Percentiles rank a stretch among this genome's conserved stretches.
Evolutionary conservation across 495 filamentous ascomycete species (phyloP).

Genomic region (Penicillium ucsense): DNA sequence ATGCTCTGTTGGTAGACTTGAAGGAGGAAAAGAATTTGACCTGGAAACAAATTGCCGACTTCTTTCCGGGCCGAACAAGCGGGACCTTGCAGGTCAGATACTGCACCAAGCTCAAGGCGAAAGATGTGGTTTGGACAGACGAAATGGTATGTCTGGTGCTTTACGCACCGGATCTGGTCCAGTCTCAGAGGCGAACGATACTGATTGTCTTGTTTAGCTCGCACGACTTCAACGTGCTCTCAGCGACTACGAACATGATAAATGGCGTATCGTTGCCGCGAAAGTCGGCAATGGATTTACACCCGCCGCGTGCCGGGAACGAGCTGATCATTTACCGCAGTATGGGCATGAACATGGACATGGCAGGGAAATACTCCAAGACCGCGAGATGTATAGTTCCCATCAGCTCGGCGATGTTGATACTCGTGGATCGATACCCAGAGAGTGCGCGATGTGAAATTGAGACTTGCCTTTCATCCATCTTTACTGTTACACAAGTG

Average conservation of each 20-base stretch:
- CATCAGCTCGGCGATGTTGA: background rate
- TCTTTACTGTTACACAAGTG: background rate
- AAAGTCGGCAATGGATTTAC: conserved; percentile 84
- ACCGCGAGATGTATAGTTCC: background rate
- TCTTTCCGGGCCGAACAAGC: conserved; percentile 80
- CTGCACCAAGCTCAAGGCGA: conserved; percentile 86
- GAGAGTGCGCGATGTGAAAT: background rate
- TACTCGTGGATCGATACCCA: background rate
- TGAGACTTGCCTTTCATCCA: background rate
- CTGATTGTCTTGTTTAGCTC: conserved; percentile 41
- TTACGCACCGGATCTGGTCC: too few species aligned
- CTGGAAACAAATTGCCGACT: conserved; percentile 94
- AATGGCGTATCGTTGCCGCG: conserved; percentile 77
- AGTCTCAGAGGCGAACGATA: background rate
- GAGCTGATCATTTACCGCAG: conserved; percentile 40
- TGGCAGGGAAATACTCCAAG: background rate
- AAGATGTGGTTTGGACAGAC: conserved; percentile 85
- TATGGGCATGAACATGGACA: background rate
- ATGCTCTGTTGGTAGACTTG: conserved; percentile 70
- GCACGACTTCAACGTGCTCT: conserved; percentile 68
- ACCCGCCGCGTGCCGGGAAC: conserved; percentile 73
- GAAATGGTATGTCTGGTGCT: conserved; percentile 52
- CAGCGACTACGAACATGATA: conserved; percentile 81
- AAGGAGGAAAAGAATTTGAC: conserved; percentile 89
- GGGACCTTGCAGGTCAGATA: conserved; percentile 89